These are phyloP conservation scores for Lojkania enalia DNA, from an alignment of 2,329 filamentous ascomycete species.

Conservation along the genomic window DNA sequence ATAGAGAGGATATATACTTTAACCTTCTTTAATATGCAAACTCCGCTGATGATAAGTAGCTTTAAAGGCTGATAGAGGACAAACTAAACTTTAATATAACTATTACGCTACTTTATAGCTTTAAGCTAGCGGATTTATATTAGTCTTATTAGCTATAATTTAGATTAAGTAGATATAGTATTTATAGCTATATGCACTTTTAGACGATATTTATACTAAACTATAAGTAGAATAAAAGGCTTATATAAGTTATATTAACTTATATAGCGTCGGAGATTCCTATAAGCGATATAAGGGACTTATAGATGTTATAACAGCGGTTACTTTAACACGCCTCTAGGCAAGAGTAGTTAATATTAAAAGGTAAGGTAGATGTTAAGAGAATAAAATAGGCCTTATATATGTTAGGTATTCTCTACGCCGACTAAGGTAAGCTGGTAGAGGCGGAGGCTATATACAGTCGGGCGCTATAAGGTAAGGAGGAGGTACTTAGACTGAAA, in stretches of 20 bases:
- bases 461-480: too few relatives aligned
- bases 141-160: conserved; percentile 4
- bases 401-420: too few relatives aligned
- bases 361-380: conserved; percentile 13
- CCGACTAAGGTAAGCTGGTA: too few relatives aligned
- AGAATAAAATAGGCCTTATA: too few relatives aligned
- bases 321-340: conserved; percentile 20
- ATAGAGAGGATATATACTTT: conserved; percentile 51
- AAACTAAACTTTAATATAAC: conserved; percentile 29
- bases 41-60: conserved; percentile 22
- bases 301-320: conserved; percentile 20
- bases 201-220: conserved; percentile 37
- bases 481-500: too few relatives aligned
- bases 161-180: conserved; percentile 33
- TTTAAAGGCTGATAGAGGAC: conserved; percentile 25
- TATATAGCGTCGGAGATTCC: conserved; percentile 21
- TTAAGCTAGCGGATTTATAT: conserved; percentile 34
- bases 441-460: too few relatives aligned
- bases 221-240: conserved; percentile 13
- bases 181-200: conserved; percentile 42
- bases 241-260: conserved; percentile 16
- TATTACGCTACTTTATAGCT: conserved; percentile 33
- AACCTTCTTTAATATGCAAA: conserved; percentile 41
- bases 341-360: conserved; percentile 8
- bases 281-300: conserved; percentile 14